Base-by-base conservation (phyloP, 495 filamentous ascomycete species). In the Podospora sp. region DNA sequence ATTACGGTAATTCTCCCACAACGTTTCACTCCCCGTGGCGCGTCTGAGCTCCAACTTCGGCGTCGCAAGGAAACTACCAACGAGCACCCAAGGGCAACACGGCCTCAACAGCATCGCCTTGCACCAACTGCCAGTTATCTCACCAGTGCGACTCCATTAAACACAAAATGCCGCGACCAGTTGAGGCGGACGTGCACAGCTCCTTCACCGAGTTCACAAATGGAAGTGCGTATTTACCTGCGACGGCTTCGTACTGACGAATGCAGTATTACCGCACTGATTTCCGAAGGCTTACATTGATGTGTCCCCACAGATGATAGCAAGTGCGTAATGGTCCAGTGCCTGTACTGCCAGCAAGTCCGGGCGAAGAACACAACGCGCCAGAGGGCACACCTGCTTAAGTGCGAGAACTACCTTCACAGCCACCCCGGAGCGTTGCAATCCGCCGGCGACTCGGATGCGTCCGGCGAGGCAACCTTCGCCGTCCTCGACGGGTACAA, bases 321-420 rank as follows among this genome's bases (percentile, higher is more conserved):
- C 22, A 75, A 70, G 21, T 75, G 74, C 59, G 59, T 69, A 26
- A 62, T 46, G 16, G 75, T 73, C 9, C 75, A 76, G 51, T 76
- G 73, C 56, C 52, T 72, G 49, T 75, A 69, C 62, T 76, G 75
- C 61, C 63, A 71, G 22, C 63, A 72, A 58, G 57, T 65, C 25
- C 46, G 73, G 7, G 75, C 75, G 0, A 76, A 76, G 67, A 76
- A 76, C 68, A 76, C 75, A 18, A 76, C 75, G 9, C 71, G 75
- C 22, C 75, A 76, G 63, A 70, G 73, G 64, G 69, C 71, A 51
- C 75, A 76, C 57, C 75, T 76, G 16, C 58, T 68, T 3, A 63
- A 72, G 16, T 76, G 75, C 60, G 27, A 64, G 0, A 16, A 26
- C 16, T 76, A 75, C 63, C 75, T 75, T 53, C 46, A 60, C n/a